These are phyloP conservation scores for Populus davidiana DNA, from an alignment of 345 rosid genomes.

Conservation along the genomic window DNA sequence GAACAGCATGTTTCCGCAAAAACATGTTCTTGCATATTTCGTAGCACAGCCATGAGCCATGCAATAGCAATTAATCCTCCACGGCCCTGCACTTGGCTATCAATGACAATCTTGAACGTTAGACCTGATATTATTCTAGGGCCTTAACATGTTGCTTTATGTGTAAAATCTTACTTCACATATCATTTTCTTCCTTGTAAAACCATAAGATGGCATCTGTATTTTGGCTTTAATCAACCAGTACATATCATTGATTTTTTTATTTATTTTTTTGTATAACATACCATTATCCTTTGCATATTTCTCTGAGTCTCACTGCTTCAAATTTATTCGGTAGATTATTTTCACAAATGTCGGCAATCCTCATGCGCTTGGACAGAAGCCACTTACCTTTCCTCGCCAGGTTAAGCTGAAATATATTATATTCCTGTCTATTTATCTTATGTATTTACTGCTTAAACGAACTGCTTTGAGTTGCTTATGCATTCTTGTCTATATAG, in stretches of 20 bases:
- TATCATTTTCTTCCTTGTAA: background rate
- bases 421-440: background rate
- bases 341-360: slow-evolving; percentile 98
- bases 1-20: background rate
- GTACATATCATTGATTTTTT: background rate
- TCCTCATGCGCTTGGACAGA: slow-evolving; percentile 98
- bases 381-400: slow-evolving; percentile 89
- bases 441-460: background rate
- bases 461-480: background rate
- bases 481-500: slow-evolving; percentile 9
- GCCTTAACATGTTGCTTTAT: background rate
- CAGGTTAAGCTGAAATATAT: slow-evolving; percentile 47
- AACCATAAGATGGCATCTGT: background rate
- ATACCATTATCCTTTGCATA: background rate
- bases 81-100: background rate
- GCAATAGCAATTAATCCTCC: background rate
- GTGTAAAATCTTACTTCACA: background rate
- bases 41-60: background rate
- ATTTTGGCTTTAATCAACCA: background rate
- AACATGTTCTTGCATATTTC: background rate
- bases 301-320: slow-evolving; percentile 9
- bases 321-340: slow-evolving; percentile 49
- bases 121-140: background rate
- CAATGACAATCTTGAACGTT: background rate
- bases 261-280: background rate